Conservation (phyloP, 805 yeast genomes). For the Lipomyces sp. region DNA sequence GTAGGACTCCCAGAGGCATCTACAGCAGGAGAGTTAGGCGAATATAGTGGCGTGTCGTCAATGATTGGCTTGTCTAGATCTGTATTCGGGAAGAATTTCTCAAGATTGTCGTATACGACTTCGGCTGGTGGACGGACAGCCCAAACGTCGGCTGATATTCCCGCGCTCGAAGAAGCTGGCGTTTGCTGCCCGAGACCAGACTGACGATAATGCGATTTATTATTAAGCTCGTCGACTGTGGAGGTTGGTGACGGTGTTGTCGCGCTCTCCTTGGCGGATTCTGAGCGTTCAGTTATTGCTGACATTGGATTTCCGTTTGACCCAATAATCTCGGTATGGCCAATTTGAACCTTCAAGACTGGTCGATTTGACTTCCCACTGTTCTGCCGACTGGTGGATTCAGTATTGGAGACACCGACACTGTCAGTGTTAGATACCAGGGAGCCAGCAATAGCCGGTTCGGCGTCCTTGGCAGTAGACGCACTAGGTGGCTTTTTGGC, state of each 20-base stretch:
- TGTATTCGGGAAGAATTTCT: constrained; percentile 87
- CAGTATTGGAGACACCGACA: constrained; percentile 15
- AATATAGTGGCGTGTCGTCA: constrained; percentile 52
- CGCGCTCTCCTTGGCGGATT: constrained; percentile 20
- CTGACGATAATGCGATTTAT: neutral
- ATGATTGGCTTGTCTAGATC: constrained; percentile 91
- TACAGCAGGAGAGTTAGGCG: constrained; percentile 26
- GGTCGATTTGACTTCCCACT: constrained; percentile 31
- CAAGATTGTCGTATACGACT: constrained; percentile 88
- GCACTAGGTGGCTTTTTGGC: constrained; percentile 51
- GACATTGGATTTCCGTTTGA: constrained; percentile 18
- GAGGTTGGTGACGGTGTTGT: constrained; percentile 30
- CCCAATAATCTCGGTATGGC: constrained; percentile 15
- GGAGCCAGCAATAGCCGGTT: constrained; percentile 16
- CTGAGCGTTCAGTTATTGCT: constrained; percentile 31
- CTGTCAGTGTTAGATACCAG: constrained; percentile 14
- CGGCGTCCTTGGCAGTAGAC: constrained; percentile 4
- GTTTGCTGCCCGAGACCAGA: neutral
- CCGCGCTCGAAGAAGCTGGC: neutral
- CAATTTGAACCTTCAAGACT: constrained; percentile 32
- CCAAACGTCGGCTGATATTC: constrained; percentile 48
- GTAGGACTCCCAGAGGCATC: constrained; percentile 6
- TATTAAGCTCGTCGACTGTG: constrained; percentile 24
- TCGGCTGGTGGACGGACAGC: constrained; percentile 94
- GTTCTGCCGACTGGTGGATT: constrained; percentile 16